These are phyloP conservation scores for Carpediemonas membranifera DNA, from an alignment of 78 protist species.

Conservation along the genomic window DNA sequence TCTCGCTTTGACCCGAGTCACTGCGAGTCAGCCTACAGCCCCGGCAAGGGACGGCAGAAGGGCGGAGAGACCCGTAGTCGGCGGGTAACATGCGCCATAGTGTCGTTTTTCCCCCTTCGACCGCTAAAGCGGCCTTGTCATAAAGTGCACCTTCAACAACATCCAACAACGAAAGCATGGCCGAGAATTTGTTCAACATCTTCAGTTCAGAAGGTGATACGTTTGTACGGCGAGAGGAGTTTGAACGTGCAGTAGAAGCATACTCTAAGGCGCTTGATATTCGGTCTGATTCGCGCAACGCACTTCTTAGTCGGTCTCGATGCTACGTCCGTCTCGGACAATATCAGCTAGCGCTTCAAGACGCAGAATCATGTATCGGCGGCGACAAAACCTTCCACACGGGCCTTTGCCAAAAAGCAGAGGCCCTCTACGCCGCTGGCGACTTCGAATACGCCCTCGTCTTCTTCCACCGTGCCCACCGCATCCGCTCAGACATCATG, in stretches of 20 bases:
- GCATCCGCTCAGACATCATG: not conserved
- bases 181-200: no score
- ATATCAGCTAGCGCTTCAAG: not conserved
- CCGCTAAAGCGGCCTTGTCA: no score
- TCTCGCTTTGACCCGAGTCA: no score
- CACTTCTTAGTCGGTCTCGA: not conserved
- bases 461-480: not conserved
- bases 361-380: not conserved
- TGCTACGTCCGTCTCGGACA: not conserved
- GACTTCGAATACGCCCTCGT: slow-evolving; percentile 20
- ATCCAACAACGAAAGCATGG: no score
- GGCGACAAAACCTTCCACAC: not conserved
- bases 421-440: slow-evolving; percentile 23
- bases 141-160: no score
- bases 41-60: no score
- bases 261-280: not conserved
- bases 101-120: no score
- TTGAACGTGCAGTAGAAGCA: not conserved
- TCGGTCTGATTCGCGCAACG: not conserved
- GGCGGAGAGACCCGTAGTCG: no score
- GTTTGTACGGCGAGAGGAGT: not conserved
- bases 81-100: no score
- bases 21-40: no score
- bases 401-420: slow-evolving; percentile 11
- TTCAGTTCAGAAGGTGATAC: not conserved